phyloP scores from a whole-genome alignment of 768 basidiomycete species.

The Tubosaeta sp. region DNA sequence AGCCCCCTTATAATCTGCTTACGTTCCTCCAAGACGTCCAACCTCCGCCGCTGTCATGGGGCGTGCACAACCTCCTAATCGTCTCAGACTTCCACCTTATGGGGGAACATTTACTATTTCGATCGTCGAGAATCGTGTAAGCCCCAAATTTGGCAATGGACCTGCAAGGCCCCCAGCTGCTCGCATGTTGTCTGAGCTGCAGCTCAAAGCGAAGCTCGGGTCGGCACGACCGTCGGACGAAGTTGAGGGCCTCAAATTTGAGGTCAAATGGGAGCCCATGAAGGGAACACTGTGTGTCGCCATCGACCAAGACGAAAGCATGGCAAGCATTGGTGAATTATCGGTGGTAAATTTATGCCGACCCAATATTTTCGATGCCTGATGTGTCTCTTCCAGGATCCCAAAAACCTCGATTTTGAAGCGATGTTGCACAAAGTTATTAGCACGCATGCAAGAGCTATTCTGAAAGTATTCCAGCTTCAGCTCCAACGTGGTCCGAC shows the following conservation, averaged over 20 bases:
- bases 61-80: constrained; percentile 26
- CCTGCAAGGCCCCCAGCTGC: constrained; percentile 52
- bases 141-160: constrained; percentile 36
- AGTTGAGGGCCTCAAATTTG: constrained; percentile 63
- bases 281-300: constrained; percentile 59
- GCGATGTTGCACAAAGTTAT: constrained; percentile 60
- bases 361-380: neutral
- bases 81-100: constrained; percentile 47
- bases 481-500: constrained; percentile 50
- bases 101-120: constrained; percentile 76
- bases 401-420: constrained; percentile 72
- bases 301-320: constrained; percentile 45
- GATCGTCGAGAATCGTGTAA: constrained; percentile 50
- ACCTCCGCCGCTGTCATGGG: constrained; percentile 28
- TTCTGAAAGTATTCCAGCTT: constrained; percentile 53
- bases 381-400: constrained; percentile 38
- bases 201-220: constrained; percentile 60
- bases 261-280: constrained; percentile 76
- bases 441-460: constrained; percentile 57
- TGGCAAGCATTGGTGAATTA: constrained; percentile 40
- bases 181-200: constrained; percentile 56
- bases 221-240: constrained; percentile 61
- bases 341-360: constrained; percentile 48
- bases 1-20: neutral
- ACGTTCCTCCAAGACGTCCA: constrained; percentile 34